These are phyloP conservation scores for Penicillium aurantiogriseum DNA, from an alignment of 2,329 filamentous ascomycete genomes.

Conservation along the genomic window DNA sequence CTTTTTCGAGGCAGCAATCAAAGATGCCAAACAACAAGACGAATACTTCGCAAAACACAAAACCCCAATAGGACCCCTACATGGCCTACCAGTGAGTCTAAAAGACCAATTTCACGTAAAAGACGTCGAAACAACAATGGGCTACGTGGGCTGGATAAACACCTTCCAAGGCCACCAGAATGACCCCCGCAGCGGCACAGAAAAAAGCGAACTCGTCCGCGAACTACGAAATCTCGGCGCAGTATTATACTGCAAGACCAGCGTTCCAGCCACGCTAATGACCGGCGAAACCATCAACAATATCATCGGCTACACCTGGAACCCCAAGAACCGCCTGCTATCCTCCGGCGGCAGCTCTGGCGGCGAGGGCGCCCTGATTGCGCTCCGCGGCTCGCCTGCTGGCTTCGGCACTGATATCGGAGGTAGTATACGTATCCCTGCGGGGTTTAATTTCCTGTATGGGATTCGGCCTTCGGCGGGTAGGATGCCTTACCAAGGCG, in stretches of 20 bases:
- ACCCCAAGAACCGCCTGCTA: slow-evolving; percentile 57
- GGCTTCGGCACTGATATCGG: slow-evolving; percentile 61
- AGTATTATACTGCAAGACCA: slow-evolving; percentile 56
- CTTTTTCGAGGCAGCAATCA: slow-evolving; percentile 54
- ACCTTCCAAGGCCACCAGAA: slow-evolving; percentile 57
- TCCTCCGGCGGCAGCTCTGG: slow-evolving; percentile 59
- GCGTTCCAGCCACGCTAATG: slow-evolving; percentile 57
- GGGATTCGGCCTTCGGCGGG: slow-evolving; percentile 56
- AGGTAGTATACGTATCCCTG: slow-evolving; percentile 58
- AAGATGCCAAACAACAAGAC: slow-evolving; percentile 51
- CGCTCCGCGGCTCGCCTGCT: slow-evolving; percentile 52
- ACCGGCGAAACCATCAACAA: slow-evolving; percentile 61
- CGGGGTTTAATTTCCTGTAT: slow-evolving; percentile 60
- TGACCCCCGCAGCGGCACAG: slow-evolving; percentile 49
- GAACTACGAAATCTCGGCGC: slow-evolving; percentile 56
- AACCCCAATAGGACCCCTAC: slow-evolving; percentile 56
- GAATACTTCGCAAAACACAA: slow-evolving; percentile 44
- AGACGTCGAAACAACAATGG: slow-evolving; percentile 58
- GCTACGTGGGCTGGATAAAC: slow-evolving; percentile 65
- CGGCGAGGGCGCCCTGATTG: slow-evolving; percentile 58
- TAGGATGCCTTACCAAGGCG: slow-evolving; percentile 55
- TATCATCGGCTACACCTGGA: slow-evolving; percentile 58
- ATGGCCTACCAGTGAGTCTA: slow-evolving; percentile 60
- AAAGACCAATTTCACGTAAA: slow-evolving; percentile 52
- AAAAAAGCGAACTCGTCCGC: slow-evolving; percentile 59